Base-by-base conservation (phyloP, 1,284 basidiomycete genomes). In the Malassezia sp. region DNA sequence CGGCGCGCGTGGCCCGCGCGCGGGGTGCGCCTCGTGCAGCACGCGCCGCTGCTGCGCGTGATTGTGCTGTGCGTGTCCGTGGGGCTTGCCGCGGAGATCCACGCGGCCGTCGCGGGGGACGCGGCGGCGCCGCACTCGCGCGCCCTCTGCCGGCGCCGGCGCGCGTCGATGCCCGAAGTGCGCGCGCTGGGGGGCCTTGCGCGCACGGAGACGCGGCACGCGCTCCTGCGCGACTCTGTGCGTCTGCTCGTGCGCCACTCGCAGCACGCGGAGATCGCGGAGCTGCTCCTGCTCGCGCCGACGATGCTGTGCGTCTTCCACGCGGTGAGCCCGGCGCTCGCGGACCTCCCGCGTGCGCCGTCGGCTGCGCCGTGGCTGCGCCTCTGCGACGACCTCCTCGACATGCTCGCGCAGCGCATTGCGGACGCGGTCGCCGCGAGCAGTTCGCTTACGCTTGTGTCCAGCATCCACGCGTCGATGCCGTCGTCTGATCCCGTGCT, bases 261-360 rank as follows among this genome's bases (percentile, higher is more conserved):
- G 1, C 3, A 12, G 18, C 35, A 50, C 15, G 35, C 41, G n/a
- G 27, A 30, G 5, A 42, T 55, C 2, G 52, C 53, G 24, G 37
- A 45, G 10, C 52, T 63, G 24, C 50, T 65, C 9, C 45, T 67
- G 18, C 61, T 65, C 39, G 54, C 62, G 20, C 59, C 63, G 6
- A 56, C 54, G 29, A 49, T 62, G 14, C 56, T 67, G 18, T 53
- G 62, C 7, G 40, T 67, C 22, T 38, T 65, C 23, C 58, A 60
- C 17, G 60, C 60, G 30, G 42, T 64, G 17, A 53, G 50, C 15
- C 39, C 51, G 2, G 44, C 48, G 29, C 29, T 58, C 20, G 46
- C 22, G 17, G 35, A 22, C 3, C 20, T 30, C 5, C 37, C 23
- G n/a, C 36, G 35, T 12, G 28, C 28, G 18, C 28, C 27, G 17